A percentile compares a stretch with the other conserved stretches of the same genome.
phyloP scores from a whole-genome alignment of 176 grass and related monocot genomes.

The Thalia dealbata region DNA sequence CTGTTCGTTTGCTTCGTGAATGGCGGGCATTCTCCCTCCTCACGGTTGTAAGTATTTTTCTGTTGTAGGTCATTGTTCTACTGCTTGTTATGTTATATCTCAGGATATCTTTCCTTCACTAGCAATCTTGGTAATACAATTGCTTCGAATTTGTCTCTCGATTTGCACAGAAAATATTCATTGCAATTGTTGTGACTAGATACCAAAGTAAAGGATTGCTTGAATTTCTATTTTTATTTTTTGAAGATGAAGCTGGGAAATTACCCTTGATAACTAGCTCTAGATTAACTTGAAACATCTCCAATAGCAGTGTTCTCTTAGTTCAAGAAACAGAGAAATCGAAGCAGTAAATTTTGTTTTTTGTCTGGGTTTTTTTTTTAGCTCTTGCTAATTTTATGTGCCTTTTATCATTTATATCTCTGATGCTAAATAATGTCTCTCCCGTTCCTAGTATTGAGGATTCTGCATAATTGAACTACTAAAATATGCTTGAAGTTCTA shows the following conservation, averaged over 20 bases:
- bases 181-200: neutral
- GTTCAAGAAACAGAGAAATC: neutral
- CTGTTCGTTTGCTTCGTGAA: slow-evolving; percentile 94
- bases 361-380: neutral
- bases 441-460: neutral
- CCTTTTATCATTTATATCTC: neutral
- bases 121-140: too few relatives aligned
- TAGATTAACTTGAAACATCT: neutral
- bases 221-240: neutral
- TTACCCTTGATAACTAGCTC: neutral
- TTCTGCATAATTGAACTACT: neutral
- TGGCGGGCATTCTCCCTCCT: slow-evolving; percentile 63
- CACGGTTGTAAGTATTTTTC: slow-evolving; percentile 68
- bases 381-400: neutral
- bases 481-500: neutral
- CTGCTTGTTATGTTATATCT: too few relatives aligned
- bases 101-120: too few relatives aligned
- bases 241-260: neutral
- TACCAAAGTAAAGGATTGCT: neutral
- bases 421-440: neutral
- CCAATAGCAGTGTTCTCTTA: neutral
- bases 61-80: neutral
- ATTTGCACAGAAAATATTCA: neutral
- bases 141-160: neutral
- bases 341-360: neutral